These are phyloP conservation scores for Diaporthe helianthi DNA, from an alignment of 2,329 filamentous ascomycete genomes.

Conservation along the genomic window DNA sequence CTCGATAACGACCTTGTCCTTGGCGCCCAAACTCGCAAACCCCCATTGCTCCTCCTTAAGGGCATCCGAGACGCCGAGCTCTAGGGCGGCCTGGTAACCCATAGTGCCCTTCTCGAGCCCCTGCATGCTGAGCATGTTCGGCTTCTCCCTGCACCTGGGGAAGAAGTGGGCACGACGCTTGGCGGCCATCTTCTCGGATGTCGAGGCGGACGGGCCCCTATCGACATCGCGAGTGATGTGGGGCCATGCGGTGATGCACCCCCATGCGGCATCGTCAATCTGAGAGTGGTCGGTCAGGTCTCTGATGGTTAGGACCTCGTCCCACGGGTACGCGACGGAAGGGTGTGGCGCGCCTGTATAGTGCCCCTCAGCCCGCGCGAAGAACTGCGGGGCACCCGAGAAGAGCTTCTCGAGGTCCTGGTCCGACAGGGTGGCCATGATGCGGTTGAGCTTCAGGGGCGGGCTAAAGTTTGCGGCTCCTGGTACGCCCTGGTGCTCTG, in stretches of 20 bases:
- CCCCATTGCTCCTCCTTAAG: conserved; percentile 68
- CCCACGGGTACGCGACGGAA: conserved; percentile 72
- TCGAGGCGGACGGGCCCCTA: conserved; percentile 50
- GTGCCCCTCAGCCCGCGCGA: conserved; percentile 65
- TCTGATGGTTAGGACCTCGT: conserved; percentile 65
- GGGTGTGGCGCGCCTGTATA: conserved; percentile 67
- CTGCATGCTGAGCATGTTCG: conserved; percentile 76
- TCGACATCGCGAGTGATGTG: conserved; percentile 62
- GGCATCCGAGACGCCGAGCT: conserved; percentile 69
- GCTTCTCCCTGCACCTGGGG: conserved; percentile 65
- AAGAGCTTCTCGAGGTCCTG: conserved; percentile 73
- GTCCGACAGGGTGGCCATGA: conserved; percentile 65
- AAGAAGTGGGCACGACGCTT: conserved; percentile 64
- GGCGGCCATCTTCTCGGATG: conserved; percentile 51
- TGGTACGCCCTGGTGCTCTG: conserved; percentile 30
- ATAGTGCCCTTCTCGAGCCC: conserved; percentile 75
- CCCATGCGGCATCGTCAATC: conserved; percentile 69
- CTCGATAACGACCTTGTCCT: conserved; percentile 62
- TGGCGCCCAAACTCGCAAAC: conserved; percentile 62
- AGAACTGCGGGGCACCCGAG: conserved; percentile 78
- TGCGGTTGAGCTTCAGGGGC: conserved; percentile 60
- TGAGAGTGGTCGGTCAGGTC: conserved; percentile 71
- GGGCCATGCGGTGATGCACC: conserved; percentile 67
- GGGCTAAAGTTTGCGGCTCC: conserved; percentile 40
- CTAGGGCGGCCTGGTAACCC: conserved; percentile 72